phyloP scores from a whole-genome alignment of 2,329 filamentous ascomycete genomes.

The Sporothrix luriei region DNA sequence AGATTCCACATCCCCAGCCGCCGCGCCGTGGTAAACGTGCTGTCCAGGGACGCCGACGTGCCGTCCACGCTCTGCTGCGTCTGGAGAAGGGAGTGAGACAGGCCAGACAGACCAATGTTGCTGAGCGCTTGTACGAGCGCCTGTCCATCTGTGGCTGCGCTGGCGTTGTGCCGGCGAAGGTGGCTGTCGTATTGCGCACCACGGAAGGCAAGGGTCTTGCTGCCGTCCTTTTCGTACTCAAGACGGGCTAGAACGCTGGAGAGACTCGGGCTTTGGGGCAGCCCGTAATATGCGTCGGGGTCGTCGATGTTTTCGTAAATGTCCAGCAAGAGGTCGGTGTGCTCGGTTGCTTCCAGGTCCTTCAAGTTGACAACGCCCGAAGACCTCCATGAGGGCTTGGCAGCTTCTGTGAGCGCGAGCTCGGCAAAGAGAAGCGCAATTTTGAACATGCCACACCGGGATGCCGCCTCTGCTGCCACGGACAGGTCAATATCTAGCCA shows the following conservation, averaged over 20 bases:
- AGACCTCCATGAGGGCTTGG: constrained; percentile 66
- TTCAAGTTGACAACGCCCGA: constrained; percentile 53
- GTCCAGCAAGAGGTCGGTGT: constrained; percentile 70
- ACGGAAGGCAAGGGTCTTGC: constrained; percentile 85
- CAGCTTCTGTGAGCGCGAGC: constrained; percentile 61
- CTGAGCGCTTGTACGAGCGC: constrained; percentile 77
- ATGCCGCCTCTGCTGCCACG: constrained; percentile 70
- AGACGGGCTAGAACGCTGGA: constrained; percentile 76
- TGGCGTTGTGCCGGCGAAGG: constrained; percentile 62
- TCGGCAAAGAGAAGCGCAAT: constrained; percentile 84
- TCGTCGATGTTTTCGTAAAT: constrained; percentile 95
- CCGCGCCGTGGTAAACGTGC: constrained; percentile 76
- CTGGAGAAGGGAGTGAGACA: constrained; percentile 78
- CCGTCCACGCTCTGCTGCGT: constrained; percentile 63
- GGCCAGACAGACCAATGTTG: constrained; percentile 77
- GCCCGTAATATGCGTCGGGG: constrained; percentile 92
- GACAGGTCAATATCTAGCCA: constrained; percentile 87
- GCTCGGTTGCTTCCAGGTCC: constrained; percentile 49
- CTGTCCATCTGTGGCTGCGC: constrained; percentile 62
- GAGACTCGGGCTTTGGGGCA: constrained; percentile 76
- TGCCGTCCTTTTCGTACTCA: constrained; percentile 85
- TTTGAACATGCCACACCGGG: constrained; percentile 80
- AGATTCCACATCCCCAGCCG: constrained; percentile 92
- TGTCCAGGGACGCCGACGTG: constrained; percentile 64
- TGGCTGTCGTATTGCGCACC: constrained; percentile 89